These are phyloP conservation scores for Tausonia pullulans DNA, from an alignment of 1,284 basidiomycete species.

Conservation along the genomic window DNA sequence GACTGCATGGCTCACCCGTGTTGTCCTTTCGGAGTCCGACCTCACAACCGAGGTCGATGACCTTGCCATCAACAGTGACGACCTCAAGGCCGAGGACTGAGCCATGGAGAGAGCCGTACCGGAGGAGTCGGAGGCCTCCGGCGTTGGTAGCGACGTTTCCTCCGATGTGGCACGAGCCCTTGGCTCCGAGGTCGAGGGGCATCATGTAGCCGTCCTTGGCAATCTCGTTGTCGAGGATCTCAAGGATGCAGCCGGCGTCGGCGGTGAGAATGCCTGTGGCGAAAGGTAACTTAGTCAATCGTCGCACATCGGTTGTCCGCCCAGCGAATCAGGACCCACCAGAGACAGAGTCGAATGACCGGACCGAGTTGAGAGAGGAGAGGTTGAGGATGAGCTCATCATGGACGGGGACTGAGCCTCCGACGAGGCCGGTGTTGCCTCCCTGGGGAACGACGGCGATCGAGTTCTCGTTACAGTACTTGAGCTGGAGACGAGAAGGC, in stretches of 20 bases:
- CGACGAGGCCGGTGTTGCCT: constrained; percentile 93
- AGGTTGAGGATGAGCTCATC: constrained; percentile 84
- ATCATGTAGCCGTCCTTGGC: constrained; percentile 87
- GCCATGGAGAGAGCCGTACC: constrained; percentile 93
- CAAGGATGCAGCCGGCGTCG: constrained; percentile 87
- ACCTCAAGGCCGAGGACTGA: constrained; percentile 95
- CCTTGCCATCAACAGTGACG: constrained; percentile 91
- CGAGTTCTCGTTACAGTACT: constrained; percentile 64
- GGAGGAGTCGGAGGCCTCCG: constrained; percentile 81
- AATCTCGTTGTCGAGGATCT: constrained; percentile 76
- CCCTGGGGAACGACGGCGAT: constrained; percentile 93
- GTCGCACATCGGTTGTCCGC: background rate
- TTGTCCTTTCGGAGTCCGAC: constrained; percentile 82
- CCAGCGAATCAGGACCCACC: constrained; percentile 39
- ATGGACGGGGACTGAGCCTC: constrained; percentile 83
- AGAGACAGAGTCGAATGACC: constrained; percentile 85
- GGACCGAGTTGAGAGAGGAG: constrained; percentile 69
- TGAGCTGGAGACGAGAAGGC: constrained; percentile 24
- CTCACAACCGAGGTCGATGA: constrained; percentile 64
- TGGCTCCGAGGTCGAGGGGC: constrained; percentile 94
- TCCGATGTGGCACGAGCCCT: constrained; percentile 98
- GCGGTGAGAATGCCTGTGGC: constrained; percentile 42
- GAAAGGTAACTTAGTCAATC: constrained; percentile 13
- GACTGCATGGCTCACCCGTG: constrained; percentile 49
- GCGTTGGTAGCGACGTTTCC: constrained; percentile 98